phyloP scores from a whole-genome alignment of 148 eudicot genomes.

The Rhododendron molle region DNA sequence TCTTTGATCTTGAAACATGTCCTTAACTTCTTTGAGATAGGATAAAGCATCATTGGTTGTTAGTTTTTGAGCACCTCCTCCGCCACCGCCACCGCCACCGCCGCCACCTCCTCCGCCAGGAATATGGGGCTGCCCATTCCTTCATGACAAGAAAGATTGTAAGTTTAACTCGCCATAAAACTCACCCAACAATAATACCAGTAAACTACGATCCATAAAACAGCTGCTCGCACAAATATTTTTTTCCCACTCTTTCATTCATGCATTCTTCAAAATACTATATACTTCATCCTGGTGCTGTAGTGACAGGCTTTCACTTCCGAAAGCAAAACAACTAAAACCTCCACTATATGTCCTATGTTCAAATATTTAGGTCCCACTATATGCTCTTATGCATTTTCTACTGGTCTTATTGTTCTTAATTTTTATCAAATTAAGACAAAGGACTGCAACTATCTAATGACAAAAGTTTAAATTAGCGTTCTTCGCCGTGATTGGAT shows the following conservation, averaged over 20 bases:
- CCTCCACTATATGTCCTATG: not conserved
- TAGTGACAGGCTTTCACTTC: not conserved
- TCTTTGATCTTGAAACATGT: slow-evolving; percentile 83
- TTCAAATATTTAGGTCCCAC: not conserved
- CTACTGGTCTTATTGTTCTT: no score
- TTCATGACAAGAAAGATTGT: slow-evolving; percentile 24
- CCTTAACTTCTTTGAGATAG: slow-evolving; percentile 94
- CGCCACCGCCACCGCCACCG: slow-evolving; percentile 14
- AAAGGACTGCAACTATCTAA: not conserved
- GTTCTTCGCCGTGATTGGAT: not conserved
- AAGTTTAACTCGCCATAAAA: not conserved
- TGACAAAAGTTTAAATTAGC: not conserved
- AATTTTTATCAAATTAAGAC: not conserved
- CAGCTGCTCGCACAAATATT: not conserved
- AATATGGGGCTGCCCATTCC: slow-evolving; percentile 55
- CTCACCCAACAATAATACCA: not conserved
- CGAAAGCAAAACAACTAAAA: not conserved
- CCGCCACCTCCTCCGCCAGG: slow-evolving; percentile 38
- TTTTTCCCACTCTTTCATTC: not conserved
- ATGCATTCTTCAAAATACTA: no score
- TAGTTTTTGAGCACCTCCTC: slow-evolving; percentile 46
- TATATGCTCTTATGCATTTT: not conserved
- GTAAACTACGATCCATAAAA: not conserved
- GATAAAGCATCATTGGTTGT: slow-evolving; percentile 91
- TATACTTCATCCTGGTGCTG: no score